These are phyloP conservation scores for Megacollybia marginata DNA, from an alignment of 768 basidiomycete genomes.

Conservation along the genomic window DNA sequence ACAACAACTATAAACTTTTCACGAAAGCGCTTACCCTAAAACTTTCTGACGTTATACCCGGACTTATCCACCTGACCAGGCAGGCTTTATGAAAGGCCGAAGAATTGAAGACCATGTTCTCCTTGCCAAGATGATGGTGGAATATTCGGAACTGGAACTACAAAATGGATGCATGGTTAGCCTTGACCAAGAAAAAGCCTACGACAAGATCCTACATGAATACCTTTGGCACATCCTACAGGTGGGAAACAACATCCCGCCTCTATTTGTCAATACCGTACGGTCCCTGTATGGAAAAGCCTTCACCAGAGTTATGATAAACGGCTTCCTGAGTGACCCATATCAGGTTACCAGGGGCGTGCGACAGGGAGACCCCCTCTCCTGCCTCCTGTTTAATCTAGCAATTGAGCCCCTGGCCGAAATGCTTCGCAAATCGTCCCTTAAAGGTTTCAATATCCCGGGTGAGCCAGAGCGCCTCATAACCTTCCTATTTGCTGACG, in stretches of 20 bases:
- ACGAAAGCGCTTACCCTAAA: conserved; percentile 5
- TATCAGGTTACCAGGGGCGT: conserved; percentile 14
- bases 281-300: conserved; percentile 11
- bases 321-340: conserved; percentile 10
- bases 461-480: background rate
- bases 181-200: too few relatives aligned
- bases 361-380: conserved; percentile 20
- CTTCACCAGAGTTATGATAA: conserved; percentile 12
- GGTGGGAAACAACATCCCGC: background rate
- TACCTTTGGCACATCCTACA: conserved; percentile 5
- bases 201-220: too few relatives aligned
- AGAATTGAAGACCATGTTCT: too few relatives aligned
- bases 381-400: too few relatives aligned
- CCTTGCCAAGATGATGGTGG: conserved; percentile 10
- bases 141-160: background rate
- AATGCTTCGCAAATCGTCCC: conserved; percentile 3
- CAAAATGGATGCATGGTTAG: too few relatives aligned
- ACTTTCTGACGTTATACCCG: background rate
- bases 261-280: conserved; percentile 4
- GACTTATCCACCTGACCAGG: conserved; percentile 10
- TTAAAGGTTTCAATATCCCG: conserved; percentile 8
- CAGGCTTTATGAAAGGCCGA: conserved; percentile 12
- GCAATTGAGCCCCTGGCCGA: too few relatives aligned
- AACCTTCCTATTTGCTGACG: conserved; percentile 13
- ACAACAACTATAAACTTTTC: conserved; percentile 7